Evolutionary conservation across 805 yeast species (phyloP).

Genomic region (Saturnispora zaruensis): DNA sequence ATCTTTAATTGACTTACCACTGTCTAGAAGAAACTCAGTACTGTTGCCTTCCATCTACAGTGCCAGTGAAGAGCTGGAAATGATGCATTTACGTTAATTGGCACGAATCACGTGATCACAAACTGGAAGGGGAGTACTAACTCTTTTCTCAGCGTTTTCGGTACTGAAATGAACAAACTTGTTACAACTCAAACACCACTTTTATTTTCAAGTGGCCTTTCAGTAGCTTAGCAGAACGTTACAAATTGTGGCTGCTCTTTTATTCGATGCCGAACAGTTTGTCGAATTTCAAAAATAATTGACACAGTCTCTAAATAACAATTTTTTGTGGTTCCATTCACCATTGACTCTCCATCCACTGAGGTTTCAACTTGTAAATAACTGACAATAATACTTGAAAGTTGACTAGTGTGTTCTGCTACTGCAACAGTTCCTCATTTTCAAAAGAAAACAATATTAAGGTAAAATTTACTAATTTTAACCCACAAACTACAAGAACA

Average conservation of each 20-base stretch:
- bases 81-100: conserved; percentile 18
- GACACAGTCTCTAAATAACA: not conserved
- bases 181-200: not conserved
- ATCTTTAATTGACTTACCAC: conserved; percentile 7
- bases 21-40: conserved; percentile 21
- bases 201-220: not conserved
- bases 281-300: not conserved
- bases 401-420: not conserved
- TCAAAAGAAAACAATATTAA: not conserved
- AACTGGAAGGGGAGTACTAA: not conserved
- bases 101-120: not conserved
- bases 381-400: not conserved
- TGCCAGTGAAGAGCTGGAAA: conserved; percentile 26
- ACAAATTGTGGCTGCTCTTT: not conserved
- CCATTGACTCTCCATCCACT: not conserved
- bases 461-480: not conserved
- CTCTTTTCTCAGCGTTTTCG: not conserved
- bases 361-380: not conserved
- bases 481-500: not conserved
- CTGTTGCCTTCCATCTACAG: conserved; percentile 21
- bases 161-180: not conserved
- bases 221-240: too few species aligned
- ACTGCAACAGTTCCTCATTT: not conserved
- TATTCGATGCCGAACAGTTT: not conserved
- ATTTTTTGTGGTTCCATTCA: not conserved